Base-by-base conservation (phyloP, 805 yeast genomes). In the Starmerella khaoyaiensis region DNA sequence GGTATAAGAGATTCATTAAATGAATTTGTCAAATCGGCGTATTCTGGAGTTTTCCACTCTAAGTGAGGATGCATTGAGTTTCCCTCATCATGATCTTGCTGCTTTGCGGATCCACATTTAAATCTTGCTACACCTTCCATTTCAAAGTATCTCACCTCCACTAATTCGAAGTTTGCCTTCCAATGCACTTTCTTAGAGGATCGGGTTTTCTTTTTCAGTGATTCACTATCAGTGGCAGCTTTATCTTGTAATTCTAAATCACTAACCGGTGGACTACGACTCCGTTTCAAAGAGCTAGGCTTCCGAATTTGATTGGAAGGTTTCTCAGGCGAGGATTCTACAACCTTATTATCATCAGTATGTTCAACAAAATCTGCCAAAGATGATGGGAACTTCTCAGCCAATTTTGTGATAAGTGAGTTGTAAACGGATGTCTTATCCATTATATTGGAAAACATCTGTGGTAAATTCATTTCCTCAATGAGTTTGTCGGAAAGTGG, bases 141-240 rank as follows among this genome's bases (percentile, higher is more conserved):
- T 27, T 56, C 59, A 36, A 54, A 58, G 28, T 33, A 44, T 21
- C 53, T 42, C 14, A 58, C 57, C 19, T 42, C 35, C 9, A 55
- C 60, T 1, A 58, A 50, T 16, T 54, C 55, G 11, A 32, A 26
- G 21, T 55, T 62, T 18, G 46, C 31, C 26, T 46, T 46, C 63
- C 63, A 58, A 11, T 44, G 39, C 1, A 58, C 62, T 5, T 49
- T 28, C 39, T 58, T 58, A 14, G 19, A 12, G 8, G 18, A 10
- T 24, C 37, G 34, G 3, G 36, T 31, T 20, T 42, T 42, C 36
- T 41, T 53, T 44, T 31, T 37, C 27, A 33, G 43, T 16, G 38
- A 42, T 17, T 25, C 38, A 4, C 33, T 21, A 16, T 16, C 28
- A 1, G 21, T 40, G 21, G 27, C 20, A 21, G 8, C 15, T 5